Base-by-base conservation (phyloP, 2,329 filamentous ascomycete genomes). In the Epichloe uncinata region DNA sequence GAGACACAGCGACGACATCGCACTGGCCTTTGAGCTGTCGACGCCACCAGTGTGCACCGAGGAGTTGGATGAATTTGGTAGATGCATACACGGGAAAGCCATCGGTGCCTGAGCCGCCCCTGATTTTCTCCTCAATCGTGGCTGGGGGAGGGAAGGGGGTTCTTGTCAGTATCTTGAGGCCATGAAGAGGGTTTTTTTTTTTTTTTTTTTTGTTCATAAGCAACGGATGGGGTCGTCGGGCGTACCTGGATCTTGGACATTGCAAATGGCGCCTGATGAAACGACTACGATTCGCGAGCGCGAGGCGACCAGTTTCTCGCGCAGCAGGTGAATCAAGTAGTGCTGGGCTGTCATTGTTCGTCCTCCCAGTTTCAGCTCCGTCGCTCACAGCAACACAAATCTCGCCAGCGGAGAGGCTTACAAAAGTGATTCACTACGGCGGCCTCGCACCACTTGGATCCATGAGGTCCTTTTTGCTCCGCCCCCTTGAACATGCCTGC, bases 11-110 rank as follows among this genome's bases (percentile, higher is more conserved):
- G 5, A 78, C 67, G 18, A 78, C 70, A 5, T 61, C 56, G 56
- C 68, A 72, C 26, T 64, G 60, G 22, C 62, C 69, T 0, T 55
- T 50, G n/a, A 78, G 67, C 54, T 75, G 64, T 3, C 74, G 73
- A 2, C 73, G 73, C 75, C 75, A 78, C 73, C 73, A 78, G 45
- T 78, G 74, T 1, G 74, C 72, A 6, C 66, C 65, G 1, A 78
- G 68, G 0, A 78, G 66, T 53, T 73, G 72, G 1, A 69, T 63
- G 50, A 78, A 77, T 55, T 78, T 78, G 52, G 68, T 69, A 40
- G 66, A 62, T 8, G 54, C 20, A 52, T 78, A 78, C 8, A 69
- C 60, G 0, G 45, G 52, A 2, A 44, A 41, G 0, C 45, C 54
- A 0, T 60, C 55, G 0, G 60, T 59, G 3, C 66, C 69, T 0